A percentile compares a stretch with the other conserved stretches of the same genome.
Conservation (phyloP, 345 rosid species). For the Orychophragmus violaceus region DNA sequence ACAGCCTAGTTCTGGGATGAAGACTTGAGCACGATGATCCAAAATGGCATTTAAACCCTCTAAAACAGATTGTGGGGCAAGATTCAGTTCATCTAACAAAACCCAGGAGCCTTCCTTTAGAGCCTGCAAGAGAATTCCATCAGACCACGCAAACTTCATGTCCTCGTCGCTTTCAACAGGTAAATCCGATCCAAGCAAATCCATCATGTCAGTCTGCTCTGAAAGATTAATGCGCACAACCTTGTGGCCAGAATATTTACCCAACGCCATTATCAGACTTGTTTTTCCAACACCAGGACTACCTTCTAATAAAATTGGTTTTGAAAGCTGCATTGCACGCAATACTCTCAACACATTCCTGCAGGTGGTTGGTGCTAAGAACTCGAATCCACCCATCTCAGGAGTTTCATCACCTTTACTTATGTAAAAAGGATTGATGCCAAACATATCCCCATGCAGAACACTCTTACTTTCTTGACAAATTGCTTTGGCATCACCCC, state of each 20-base stretch:
- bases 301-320: slow-evolving; percentile 92
- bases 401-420: slow-evolving; percentile 54
- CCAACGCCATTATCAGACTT: slow-evolving; percentile 80
- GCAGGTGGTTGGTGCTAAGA: slow-evolving; percentile 80
- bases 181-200: slow-evolving; percentile 90
- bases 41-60: slow-evolving; percentile 97
- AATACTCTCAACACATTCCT: slow-evolving; percentile 77
- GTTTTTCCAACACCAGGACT: slow-evolving; percentile 99
- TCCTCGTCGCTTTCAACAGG: slow-evolving; percentile 84
- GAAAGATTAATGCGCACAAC: slow-evolving; percentile 94
- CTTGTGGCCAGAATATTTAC: slow-evolving; percentile 88
- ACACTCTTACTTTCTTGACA: slow-evolving; percentile 35
- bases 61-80: slow-evolving; percentile 95
- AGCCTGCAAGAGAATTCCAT: slow-evolving; percentile 95
- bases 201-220: slow-evolving; percentile 99
- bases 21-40: slow-evolving; percentile 96
- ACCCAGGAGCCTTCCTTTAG: slow-evolving; percentile 96
- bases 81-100: slow-evolving; percentile 94
- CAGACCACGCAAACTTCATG: slow-evolving; percentile 95
- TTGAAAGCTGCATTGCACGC: slow-evolving; percentile 92
- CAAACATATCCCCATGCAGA: slow-evolving; percentile 47
- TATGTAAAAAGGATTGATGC: slow-evolving; percentile 75
- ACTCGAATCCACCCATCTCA: slow-evolving; percentile 67
- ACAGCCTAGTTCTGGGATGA: slow-evolving; percentile 83
- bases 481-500: slow-evolving; percentile 51